Evolutionary conservation across 1,284 basidiomycete genomes (phyloP), one percentile per base, ranked within the genome.

Genomic region (Boletus semigastroideus): DNA sequence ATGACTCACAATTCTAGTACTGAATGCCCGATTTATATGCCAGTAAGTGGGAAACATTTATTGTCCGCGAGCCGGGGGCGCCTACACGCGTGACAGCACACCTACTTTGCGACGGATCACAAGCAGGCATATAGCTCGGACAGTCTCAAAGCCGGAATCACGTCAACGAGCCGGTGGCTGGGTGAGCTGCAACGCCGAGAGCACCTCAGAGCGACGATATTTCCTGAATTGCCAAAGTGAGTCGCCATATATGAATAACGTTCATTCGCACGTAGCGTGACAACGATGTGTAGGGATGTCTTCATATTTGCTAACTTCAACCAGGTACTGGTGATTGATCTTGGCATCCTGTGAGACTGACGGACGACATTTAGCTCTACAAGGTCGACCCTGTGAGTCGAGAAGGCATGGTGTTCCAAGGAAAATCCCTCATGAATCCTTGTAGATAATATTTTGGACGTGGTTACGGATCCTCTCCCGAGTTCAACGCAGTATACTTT

Each of bases 251-350:
- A n/a, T 12, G 25, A 25, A 25, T 5, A 3, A 40, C 8, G 22
- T 33, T 13, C 12, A 8, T 42, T 8, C 9, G 11, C 19, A 19
- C 25, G 13, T 30, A 47, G 38, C 31, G 40, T 16, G 13, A 39
- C 48, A 14, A 56, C 5, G 3, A 45, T 49, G 16, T 5, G 2
- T 46, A 78, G 77, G 52, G 70, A 77, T 62, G 64, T 75, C 17
- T 59, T 85, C 51, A 79, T 85, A 56, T 84, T 85, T 59, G 80
- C 82, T 47, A 82, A 83, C 59, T 84, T 83, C 64, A 84, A 83
- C 60, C 82, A 84, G 73, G 76, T 80, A 63, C n/a, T 14, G 46
- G 54, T 27, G 36, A 40, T 34, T 42, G 20, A 44, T 49, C 31
- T 40, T 51, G 39, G 14, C 37, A 39, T 45, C 20, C 22, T 28